These are phyloP conservation scores for Boletus edulis DNA, from an alignment of 768 basidiomycete species.

Conservation along the genomic window DNA sequence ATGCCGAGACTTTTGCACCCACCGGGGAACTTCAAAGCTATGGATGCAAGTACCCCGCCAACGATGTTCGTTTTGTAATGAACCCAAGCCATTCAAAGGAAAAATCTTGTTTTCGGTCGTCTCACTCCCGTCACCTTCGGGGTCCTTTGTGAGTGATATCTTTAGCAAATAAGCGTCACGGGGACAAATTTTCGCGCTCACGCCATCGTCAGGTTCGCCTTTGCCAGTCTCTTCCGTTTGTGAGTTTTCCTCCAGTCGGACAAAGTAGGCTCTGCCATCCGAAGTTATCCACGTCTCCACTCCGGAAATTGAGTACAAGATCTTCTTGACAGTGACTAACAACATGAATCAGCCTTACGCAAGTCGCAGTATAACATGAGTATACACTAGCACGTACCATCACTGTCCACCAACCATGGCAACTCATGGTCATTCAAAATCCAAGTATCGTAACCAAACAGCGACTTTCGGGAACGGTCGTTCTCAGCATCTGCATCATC, in stretches of 20 bases:
- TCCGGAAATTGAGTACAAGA: constrained; percentile 56
- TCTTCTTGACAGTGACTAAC: constrained; percentile 63
- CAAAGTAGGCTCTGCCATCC: constrained; percentile 80
- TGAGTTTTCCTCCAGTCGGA: constrained; percentile 51
- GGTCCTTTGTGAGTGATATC: constrained; percentile 6
- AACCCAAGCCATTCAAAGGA: constrained; percentile 1
- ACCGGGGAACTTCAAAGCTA: constrained; percentile 67
- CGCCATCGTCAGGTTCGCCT: constrained; percentile 52
- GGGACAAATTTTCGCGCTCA: constrained; percentile 17
- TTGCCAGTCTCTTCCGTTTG: constrained; percentile 28
- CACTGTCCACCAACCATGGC: constrained; percentile 70
- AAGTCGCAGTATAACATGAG: neutral
- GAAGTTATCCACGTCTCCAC: constrained; percentile 85
- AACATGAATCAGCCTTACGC: neutral
- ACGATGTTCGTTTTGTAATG: constrained; percentile 13
- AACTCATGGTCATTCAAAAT: constrained; percentile 61
- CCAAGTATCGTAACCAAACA: constrained; percentile 68
- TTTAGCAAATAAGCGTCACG: constrained; percentile 1
- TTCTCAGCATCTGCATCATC: constrained; percentile 39
- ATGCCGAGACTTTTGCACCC: constrained; percentile 74
- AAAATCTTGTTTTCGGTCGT: constrained; percentile 4
- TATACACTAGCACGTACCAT: constrained; percentile 47
- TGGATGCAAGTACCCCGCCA: constrained; percentile 86
- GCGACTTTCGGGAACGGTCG: constrained; percentile 31
- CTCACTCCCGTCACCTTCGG: constrained; percentile 1